phyloP scores from a whole-genome alignment of 176 grass and related monocot species.

The Musa schizocarpa region DNA sequence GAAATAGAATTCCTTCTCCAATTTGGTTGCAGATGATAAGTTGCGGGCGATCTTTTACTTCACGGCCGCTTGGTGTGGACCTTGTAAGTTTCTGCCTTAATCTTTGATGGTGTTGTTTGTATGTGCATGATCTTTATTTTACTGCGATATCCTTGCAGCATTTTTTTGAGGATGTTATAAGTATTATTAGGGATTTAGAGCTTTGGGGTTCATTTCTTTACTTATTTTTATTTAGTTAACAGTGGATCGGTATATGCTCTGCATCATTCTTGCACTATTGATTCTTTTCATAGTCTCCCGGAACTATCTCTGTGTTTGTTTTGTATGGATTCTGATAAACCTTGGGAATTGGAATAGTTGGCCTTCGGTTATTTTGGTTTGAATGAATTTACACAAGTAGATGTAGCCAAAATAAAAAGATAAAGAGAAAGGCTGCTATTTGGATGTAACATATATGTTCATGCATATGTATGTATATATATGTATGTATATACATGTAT shows the following conservation, averaged over 20 bases:
- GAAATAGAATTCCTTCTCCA: not conserved
- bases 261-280: not conserved
- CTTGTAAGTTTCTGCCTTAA: conserved; percentile 22
- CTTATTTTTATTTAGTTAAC: too few relatives aligned
- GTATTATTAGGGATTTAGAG: too few relatives aligned
- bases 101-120: not conserved
- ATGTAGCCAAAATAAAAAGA: not conserved
- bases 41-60: conserved; percentile 35
- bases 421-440: not conserved
- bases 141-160: not conserved
- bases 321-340: not conserved
- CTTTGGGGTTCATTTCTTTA: too few relatives aligned
- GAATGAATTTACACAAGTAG: not conserved
- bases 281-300: not conserved
- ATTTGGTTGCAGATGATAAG: conserved; percentile 35
- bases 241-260: too few relatives aligned
- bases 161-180: not conserved
- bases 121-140: not conserved
- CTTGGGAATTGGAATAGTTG: not conserved
- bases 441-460: not conserved
- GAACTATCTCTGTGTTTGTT: not conserved
- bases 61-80: conserved; percentile 27
- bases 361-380: not conserved
- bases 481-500: too few relatives aligned
- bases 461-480: not conserved